Conservation (phyloP, 2,329 filamentous ascomycete species). For the Dendrostoma leiphaemia region DNA sequence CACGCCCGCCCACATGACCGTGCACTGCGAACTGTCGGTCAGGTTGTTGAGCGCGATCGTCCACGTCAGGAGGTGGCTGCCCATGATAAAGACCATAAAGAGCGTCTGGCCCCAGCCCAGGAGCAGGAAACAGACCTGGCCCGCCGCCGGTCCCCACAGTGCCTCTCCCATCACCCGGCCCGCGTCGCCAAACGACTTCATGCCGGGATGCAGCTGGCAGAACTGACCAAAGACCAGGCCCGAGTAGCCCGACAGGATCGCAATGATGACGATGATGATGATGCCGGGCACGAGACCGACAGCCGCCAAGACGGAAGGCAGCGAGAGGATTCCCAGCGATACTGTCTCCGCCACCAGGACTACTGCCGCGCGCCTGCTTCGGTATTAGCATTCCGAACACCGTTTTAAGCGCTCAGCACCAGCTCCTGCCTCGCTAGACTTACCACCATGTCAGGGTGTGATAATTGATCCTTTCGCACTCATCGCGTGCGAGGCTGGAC, state of each 20-base stretch:
- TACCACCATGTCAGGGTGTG: slow-evolving; percentile 17
- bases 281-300: slow-evolving; percentile 72
- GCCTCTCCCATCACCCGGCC: slow-evolving; percentile 52
- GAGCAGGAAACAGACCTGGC: slow-evolving; percentile 55
- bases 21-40: slow-evolving; percentile 58
- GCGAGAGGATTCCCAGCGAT: slow-evolving; percentile 61
- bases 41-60: slow-evolving; percentile 65
- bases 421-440: neutral
- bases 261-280: slow-evolving; percentile 64
- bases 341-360: slow-evolving; percentile 44
- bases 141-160: slow-evolving; percentile 36
- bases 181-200: slow-evolving; percentile 65
- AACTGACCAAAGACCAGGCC: slow-evolving; percentile 62
- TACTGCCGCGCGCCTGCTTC: slow-evolving; percentile 40
- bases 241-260: slow-evolving; percentile 66
- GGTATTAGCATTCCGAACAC: too few species aligned
- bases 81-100: slow-evolving; percentile 68
- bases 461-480: slow-evolving; percentile 15
- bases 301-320: slow-evolving; percentile 71
- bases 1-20: slow-evolving; percentile 61
- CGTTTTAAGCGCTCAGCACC: neutral
- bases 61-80: slow-evolving; percentile 67
- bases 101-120: slow-evolving; percentile 58
- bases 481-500: slow-evolving; percentile 16
- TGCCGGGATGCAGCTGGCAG: slow-evolving; percentile 66